Evolutionary conservation across 1,284 basidiomycete species (phyloP).

Genomic region (Cerioporus squamosus): DNA sequence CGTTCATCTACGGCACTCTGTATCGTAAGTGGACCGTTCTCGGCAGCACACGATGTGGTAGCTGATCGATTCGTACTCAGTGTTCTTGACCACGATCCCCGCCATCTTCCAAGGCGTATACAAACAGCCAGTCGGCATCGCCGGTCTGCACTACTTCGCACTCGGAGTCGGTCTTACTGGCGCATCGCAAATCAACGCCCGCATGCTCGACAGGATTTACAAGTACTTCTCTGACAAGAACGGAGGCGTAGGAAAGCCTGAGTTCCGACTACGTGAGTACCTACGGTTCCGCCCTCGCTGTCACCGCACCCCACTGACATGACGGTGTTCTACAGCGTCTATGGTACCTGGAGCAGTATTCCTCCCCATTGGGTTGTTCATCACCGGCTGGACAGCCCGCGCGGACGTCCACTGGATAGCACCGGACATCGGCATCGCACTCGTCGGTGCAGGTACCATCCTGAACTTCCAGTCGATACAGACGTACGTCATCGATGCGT

Average conservation of each 20-base stretch:
- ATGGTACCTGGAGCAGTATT: slow-evolving; percentile 61
- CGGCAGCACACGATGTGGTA: not conserved
- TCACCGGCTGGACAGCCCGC: slow-evolving; percentile 69
- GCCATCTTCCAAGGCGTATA: slow-evolving; percentile 61
- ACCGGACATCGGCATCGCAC: slow-evolving; percentile 61
- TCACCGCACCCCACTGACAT: too few species aligned
- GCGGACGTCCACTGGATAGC: slow-evolving; percentile 64
- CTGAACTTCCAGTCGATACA: slow-evolving; percentile 62
- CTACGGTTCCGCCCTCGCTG: not conserved
- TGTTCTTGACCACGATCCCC: slow-evolving; percentile 71
- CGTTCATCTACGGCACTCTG: slow-evolving; percentile 54
- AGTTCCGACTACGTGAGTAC: slow-evolving; percentile 44
- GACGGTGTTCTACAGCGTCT: slow-evolving; percentile 43
- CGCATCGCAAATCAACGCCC: slow-evolving; percentile 62
- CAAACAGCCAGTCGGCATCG: slow-evolving; percentile 53
- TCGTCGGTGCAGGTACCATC: slow-evolving; percentile 57
- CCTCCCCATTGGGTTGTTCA: slow-evolving; percentile 63
- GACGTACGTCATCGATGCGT: slow-evolving; percentile 68
- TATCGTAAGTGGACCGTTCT: slow-evolving; percentile 50
- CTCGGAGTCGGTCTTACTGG: slow-evolving; percentile 57
- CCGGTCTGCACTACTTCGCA: slow-evolving; percentile 66
- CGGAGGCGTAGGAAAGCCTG: slow-evolving; percentile 59
- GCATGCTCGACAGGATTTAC: slow-evolving; percentile 59
- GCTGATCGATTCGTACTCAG: slow-evolving; percentile 27
- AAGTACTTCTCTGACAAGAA: slow-evolving; percentile 51